These are phyloP conservation scores for Zygnema circumcarinatum DNA, from an alignment of 139 green algal species.

Conservation along the genomic window DNA sequence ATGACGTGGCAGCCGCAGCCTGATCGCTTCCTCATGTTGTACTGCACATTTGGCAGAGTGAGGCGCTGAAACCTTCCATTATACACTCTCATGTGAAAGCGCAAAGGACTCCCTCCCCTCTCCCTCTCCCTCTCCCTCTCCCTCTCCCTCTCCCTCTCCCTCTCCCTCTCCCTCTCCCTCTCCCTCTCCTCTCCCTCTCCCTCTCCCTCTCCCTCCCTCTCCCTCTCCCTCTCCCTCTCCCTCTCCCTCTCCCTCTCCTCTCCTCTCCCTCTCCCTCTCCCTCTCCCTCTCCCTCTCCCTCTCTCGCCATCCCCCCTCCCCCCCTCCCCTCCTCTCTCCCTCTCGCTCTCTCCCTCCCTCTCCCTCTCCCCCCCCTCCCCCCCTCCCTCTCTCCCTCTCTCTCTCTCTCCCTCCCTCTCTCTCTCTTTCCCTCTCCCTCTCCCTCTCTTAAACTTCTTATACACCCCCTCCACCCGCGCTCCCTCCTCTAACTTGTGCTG, in stretches of 20 bases:
- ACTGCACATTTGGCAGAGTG: background rate
- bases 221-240: background rate
- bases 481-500: too few relatives aligned
- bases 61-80: too few relatives aligned
- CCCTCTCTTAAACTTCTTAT: background rate
- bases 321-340: background rate
- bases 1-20: background rate
- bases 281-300: background rate
- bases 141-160: background rate
- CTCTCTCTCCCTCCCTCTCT: background rate
- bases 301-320: background rate
- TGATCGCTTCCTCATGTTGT: background rate
- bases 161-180: constrained; percentile 6
- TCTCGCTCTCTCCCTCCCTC: background rate
- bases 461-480: background rate
- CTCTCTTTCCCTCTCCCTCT: background rate
- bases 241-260: background rate
- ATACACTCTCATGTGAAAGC: background rate
- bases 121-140: background rate
- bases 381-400: constrained; percentile 16
- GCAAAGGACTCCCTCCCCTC: background rate
- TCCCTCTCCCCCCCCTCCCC: background rate
- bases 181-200: background rate
- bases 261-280: background rate
- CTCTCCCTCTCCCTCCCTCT: background rate